Evolutionary conservation across 73 alveolate species (phyloP).

Genomic region (Uronychia binucleata): DNA sequence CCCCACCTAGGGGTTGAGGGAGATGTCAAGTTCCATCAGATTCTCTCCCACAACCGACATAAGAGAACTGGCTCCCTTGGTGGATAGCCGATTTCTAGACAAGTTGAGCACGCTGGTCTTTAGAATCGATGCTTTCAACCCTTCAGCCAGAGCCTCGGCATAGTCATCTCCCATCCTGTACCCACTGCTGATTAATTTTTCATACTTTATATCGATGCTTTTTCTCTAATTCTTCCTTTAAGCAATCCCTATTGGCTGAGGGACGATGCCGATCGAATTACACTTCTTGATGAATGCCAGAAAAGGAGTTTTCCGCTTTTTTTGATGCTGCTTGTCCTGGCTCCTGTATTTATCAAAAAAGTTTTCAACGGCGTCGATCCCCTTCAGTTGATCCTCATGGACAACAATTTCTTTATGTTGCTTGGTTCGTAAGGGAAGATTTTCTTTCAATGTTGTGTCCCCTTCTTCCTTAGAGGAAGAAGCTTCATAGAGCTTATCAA

Average conservation of each 20-base stretch:
- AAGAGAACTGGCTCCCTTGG: slow-evolving; percentile 1
- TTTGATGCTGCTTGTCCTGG: slow-evolving; percentile 1
- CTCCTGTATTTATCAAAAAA: too few species aligned
- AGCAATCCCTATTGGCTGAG: slow-evolving; percentile 28
- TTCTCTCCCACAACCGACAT: neutral
- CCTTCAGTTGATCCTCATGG: too few species aligned
- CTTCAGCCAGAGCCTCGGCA: slow-evolving; percentile 8
- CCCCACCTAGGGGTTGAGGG: slow-evolving; percentile 1
- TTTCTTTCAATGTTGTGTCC: too few species aligned
- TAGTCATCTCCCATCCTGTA: slow-evolving; percentile 31
- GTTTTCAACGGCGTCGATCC: too few species aligned
- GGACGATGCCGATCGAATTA: slow-evolving; percentile 6
- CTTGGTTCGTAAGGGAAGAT: too few species aligned
- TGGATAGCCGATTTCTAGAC: neutral
- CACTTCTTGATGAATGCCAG: slow-evolving; percentile 10
- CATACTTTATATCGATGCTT: neutral
- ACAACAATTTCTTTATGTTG: too few species aligned
- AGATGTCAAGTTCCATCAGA: neutral
- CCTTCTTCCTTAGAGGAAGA: too few species aligned
- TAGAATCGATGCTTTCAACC: neutral
- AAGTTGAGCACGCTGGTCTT: neutral
- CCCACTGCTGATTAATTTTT: slow-evolving; percentile 13
- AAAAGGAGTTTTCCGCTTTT: slow-evolving; percentile 12
- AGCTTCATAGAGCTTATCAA: too few species aligned
- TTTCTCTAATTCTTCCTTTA: neutral